Base-by-base conservation (phyloP, 78 protist genomes). In the Dictyostelium purpureum region DNA sequence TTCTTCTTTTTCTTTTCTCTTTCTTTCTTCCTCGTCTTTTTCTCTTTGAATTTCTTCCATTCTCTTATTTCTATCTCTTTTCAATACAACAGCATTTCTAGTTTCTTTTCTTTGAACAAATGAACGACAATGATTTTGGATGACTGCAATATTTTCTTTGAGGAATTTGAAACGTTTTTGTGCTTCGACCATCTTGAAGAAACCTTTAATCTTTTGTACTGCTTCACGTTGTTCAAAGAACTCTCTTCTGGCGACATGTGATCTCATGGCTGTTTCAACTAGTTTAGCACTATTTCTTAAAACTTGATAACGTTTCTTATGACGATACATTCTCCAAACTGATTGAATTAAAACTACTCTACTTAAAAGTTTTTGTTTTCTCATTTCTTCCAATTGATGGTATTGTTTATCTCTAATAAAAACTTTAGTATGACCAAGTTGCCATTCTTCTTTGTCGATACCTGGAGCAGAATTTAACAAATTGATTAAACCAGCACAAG, bases 331-430 rank as follows among this genome's bases (percentile, higher is more conserved):
- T 51, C 82, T 49, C 70, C 73, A 76, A 21, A 61, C 57, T 16
- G 89, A 54, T 38, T 90, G 89, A 54, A 88, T 88, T 40, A 61
- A n/a, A 24, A 51, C 33, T 4, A 88, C 88, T 6, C 57, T 47
- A 19, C 42, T 35, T n/a, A 88, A 18, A 18, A 90, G 57, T 35
- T 90, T 66, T 19, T 51, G 65, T 76, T 78, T 79, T 31, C 90
- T 35, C 4, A 69, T 49, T 31, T 90, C 71, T 14, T 77, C 89
- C 24, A 81, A 65, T 31, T 37, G n/a, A 2, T 79, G 6, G 37
- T 54, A 79, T 52, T 90, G 94, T 12, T 74, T 69, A 69, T 90
- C 94, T 65, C 90, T 71, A 52, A 92, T 92, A n/a, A 92, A 92
- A 0, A 92, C 82, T 51, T 92, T 92, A 35, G 91, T 82, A 18